Evolutionary conservation across 2,329 filamentous ascomycete species (phyloP), one percentile per base, ranked within the genome.

Genomic region (Colletotrichum horii): DNA sequence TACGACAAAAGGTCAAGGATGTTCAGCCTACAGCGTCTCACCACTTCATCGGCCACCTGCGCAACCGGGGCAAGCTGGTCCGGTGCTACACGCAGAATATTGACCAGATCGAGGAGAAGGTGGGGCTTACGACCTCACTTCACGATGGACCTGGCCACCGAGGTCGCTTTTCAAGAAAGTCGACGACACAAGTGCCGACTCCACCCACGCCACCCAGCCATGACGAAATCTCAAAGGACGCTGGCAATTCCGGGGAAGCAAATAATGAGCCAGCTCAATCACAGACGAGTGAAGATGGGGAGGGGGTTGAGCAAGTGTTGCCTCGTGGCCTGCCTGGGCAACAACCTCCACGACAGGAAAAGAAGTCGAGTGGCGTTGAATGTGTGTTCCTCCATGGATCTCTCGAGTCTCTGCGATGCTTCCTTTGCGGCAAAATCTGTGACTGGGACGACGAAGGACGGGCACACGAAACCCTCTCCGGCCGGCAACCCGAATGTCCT

Each of bases 31-130:
- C 93, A 2, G 86, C 87, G 22, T 93, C 92, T 2, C 93, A 95
- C 83, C 90, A 89, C 71, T 94, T 95, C 80, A 93, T 95, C 78
- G 89, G 90, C 58, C 90, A 92, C 38, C 86, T 95, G 7, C 89
- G 92, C 60, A 92, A 94, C 80, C 88, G 90, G 6, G 92, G 93
- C 5, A 93, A 93, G 77, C 86, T 95, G 7, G 92, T 94, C 36
- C 87, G 93, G 52, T 94, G 93, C 79, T 95, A 95, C 79, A 95
- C 93, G 0, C 93, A 95, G 78, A 95, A 95, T 77, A 95, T 95
- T 78, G 93, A 95, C 78, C 91, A 92, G 76, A 90, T 95, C 8
- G 93, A 95, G 80, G 91, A 93, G 79, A 92, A 93, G 72, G 92
- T 94, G 58, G 93, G 93, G 5, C 85, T 95, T 5, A 91, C 89